Percentiles rank a stretch among this genome's conserved stretches.
These are phyloP conservation scores for Raphanus raphanistrum DNA, from an alignment of 345 rosid genomes.

Conservation along the genomic window DNA sequence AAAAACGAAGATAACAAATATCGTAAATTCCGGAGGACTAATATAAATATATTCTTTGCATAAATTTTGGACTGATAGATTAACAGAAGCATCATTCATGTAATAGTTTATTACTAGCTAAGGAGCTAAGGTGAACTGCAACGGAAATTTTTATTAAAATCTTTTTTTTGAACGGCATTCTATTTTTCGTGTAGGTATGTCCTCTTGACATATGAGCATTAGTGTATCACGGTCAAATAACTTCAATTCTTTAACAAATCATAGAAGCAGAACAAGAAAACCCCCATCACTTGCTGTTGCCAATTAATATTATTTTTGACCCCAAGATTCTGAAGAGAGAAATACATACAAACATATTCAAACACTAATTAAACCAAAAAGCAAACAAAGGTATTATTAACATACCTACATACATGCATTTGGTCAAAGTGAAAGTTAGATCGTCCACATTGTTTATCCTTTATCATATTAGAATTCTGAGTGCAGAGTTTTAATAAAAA, in stretches of 20 bases:
- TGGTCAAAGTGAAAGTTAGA: constrained; percentile 18
- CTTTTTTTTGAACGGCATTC: too few relatives aligned
- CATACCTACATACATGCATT: background rate
- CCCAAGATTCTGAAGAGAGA: background rate
- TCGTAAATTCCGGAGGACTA: background rate
- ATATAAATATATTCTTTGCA: background rate
- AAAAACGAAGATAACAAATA: background rate
- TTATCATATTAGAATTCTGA: background rate
- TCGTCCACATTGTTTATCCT: constrained; percentile 2
- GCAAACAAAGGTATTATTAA: background rate
- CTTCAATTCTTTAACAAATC: too few relatives aligned
- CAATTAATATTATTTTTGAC: background rate
- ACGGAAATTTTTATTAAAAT: background rate
- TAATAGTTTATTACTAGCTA: background rate
- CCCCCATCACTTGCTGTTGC: too few relatives aligned
- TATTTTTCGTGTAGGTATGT: too few relatives aligned
- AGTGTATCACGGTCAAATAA: too few relatives aligned
- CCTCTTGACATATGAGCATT: too few relatives aligned
- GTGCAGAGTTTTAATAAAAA: constrained; percentile 4
- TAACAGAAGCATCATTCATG: background rate
- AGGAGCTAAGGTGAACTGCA: background rate
- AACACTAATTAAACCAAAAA: background rate
- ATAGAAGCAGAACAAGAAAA: too few relatives aligned
- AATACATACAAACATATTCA: background rate
- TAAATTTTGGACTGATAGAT: background rate